These are phyloP conservation scores for Quercus tomentella DNA, from an alignment of 331 rosid species.

Conservation along the genomic window DNA sequence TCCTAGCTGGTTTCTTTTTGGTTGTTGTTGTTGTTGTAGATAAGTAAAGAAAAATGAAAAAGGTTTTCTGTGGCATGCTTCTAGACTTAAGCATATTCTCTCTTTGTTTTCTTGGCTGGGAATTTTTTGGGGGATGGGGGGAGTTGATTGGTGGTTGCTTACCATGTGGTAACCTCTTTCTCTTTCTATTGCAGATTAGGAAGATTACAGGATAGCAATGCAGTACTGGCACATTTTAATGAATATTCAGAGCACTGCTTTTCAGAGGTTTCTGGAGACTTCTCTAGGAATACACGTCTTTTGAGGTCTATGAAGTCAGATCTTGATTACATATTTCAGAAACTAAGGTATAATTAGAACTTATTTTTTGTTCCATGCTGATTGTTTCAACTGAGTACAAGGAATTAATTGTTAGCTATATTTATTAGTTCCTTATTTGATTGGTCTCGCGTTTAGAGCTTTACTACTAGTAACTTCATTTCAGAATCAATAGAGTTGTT, in stretches of 20 bases:
- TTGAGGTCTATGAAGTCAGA: slow-evolving; percentile 79
- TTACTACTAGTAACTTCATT: too few relatives aligned
- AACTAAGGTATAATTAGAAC: slow-evolving; percentile 54
- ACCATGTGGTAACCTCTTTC: neutral
- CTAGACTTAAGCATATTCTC: neutral
- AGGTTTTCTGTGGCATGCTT: neutral
- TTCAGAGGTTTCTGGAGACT: slow-evolving; percentile 66
- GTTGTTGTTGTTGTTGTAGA: too few relatives aligned
- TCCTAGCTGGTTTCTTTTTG: neutral
- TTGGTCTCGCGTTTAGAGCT: too few relatives aligned
- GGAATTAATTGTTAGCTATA: too few relatives aligned
- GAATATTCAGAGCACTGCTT: slow-evolving; percentile 80
- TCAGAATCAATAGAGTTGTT: too few relatives aligned
- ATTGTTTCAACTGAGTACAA: neutral
- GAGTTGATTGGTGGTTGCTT: too few relatives aligned
- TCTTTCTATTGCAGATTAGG: slow-evolving; percentile 56
- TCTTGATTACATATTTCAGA: slow-evolving; percentile 83
- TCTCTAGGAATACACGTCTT: slow-evolving; percentile 53
- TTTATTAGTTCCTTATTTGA: too few relatives aligned
- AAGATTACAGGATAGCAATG: slow-evolving; percentile 93
- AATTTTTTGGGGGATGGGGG: too few relatives aligned
- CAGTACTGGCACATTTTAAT: slow-evolving; percentile 82
- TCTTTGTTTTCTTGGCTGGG: too few relatives aligned
- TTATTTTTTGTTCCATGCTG: neutral
- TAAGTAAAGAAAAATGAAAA: too few relatives aligned